These are phyloP conservation scores for Epichloe gansuensis DNA, from an alignment of 2,329 filamentous ascomycete species.

Conservation along the genomic window DNA sequence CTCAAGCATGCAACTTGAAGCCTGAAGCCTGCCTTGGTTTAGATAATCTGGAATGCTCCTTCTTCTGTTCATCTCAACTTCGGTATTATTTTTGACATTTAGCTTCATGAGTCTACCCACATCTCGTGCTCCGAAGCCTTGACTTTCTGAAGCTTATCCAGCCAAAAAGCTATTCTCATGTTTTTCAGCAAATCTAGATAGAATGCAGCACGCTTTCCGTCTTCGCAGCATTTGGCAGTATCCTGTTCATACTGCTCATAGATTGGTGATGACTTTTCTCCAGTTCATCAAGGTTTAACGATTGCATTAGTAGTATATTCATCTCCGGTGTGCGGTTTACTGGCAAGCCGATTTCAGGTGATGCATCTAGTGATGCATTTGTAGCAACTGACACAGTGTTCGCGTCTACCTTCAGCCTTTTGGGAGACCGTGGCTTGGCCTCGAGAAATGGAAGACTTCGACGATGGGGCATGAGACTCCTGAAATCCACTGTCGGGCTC, in stretches of 20 bases:
- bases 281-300: slow-evolving; percentile 13
- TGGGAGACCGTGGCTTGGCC: neutral
- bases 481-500: slow-evolving; percentile 10
- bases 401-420: neutral
- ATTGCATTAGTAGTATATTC: slow-evolving; percentile 16
- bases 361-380: neutral
- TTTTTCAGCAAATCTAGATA: slow-evolving; percentile 18
- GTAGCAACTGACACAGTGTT: neutral
- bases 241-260: slow-evolving; percentile 24
- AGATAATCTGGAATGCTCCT: too few relatives aligned
- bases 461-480: slow-evolving; percentile 18
- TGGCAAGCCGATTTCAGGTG: neutral
- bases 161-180: slow-evolving; percentile 20
- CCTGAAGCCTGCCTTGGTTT: too few relatives aligned
- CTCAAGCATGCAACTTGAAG: too few relatives aligned
- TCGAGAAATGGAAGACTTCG: slow-evolving; percentile 18
- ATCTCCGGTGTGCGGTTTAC: neutral
- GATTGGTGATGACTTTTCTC: slow-evolving; percentile 14
- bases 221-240: slow-evolving; percentile 12
- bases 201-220: slow-evolving; percentile 15
- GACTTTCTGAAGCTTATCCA: slow-evolving; percentile 10
- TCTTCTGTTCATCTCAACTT: too few relatives aligned
- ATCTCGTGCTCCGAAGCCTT: neutral
- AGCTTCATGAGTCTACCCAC: neutral
- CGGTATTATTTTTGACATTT: neutral